Base-by-base conservation (phyloP, 1,284 basidiomycete genomes). In the Pterulicium gracile region DNA sequence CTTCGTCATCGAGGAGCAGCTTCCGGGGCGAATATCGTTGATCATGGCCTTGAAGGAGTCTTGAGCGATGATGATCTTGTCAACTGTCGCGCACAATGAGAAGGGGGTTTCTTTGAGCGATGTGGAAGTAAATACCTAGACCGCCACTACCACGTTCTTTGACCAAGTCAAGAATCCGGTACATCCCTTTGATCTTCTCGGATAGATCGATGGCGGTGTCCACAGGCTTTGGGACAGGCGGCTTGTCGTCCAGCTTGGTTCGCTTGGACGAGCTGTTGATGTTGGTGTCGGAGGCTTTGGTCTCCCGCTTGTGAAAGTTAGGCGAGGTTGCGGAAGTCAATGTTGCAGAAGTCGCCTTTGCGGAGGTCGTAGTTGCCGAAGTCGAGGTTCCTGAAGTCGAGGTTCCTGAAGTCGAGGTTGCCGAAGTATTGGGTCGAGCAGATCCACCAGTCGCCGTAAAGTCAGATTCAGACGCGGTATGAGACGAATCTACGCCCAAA, bases 61-160 rank as follows among this genome's bases (percentile, higher is more conserved):
- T 55, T 75, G 72, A 19, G 64, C 65, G 34, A 79, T 78, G 55
- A 80, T 68, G 39, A 80, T 65, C 54, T 81, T 80, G 49, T 77
- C 76, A 18, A 76, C 75, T 79, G 27, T 7, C 27, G n/a, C n/a
- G n/a, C 7, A 32, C 27, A 32, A 32, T 10, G n/a, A 32, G n/a
- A 32, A 32, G 7, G 10, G n/a, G 27, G 7, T 10, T 32, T 7
- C 27, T 32, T 32, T n/a, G 27, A 7, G 27, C n/a, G 2, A 3
- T 4, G 18, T 17, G 18, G 4, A 7, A 4, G n/a, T 42, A 22
- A 35, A 61, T 53, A 73, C 75, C 73, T 3, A 73, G 60, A 7
- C 77, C 75, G 1, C 72, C 66, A 36, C 66, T 73, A 1, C 70
- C 68, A 34, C 64, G 61, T 50, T 79, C 77, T 17, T 59, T 63